Evolutionary conservation across 2,329 filamentous ascomycete species (phyloP).

Genomic region (Fusarium avenaceum): DNA sequence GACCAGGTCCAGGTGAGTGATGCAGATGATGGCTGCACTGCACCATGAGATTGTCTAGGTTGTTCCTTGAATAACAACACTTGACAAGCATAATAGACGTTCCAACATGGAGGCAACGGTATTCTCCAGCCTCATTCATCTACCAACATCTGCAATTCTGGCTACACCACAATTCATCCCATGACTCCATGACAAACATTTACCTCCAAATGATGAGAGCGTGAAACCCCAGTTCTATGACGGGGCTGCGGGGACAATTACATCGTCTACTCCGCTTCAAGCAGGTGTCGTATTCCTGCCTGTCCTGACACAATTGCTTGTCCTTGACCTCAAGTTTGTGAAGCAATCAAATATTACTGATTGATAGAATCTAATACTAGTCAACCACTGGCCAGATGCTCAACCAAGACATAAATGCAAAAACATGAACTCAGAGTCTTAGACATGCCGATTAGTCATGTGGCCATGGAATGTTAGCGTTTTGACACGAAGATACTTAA

Average conservation of each 20-base stretch:
- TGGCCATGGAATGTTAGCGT: slow-evolving; percentile 21
- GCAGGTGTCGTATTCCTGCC: slow-evolving; percentile 21
- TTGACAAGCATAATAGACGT: not conserved
- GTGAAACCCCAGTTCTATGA: slow-evolving; percentile 30
- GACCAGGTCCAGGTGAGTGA: slow-evolving; percentile 17
- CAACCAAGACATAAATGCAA: slow-evolving; percentile 2
- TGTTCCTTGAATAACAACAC: not conserved
- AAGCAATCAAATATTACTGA: slow-evolving; percentile 17
- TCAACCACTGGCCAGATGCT: not conserved
- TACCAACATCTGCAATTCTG: not conserved
- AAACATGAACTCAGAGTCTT: slow-evolving; percentile 1
- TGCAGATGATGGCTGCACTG: slow-evolving; percentile 2
- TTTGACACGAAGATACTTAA: slow-evolving; percentile 9
- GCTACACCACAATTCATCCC: not conserved
- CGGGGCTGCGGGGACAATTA: slow-evolving; percentile 32
- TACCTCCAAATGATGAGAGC: slow-evolving; percentile 18
- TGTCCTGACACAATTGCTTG: slow-evolving; percentile 1
- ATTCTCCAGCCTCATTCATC: slow-evolving; percentile 3
- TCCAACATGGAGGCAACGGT: not conserved
- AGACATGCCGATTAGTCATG: slow-evolving; percentile 8
- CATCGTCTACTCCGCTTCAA: slow-evolving; percentile 24
- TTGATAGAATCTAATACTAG: slow-evolving; percentile 29
- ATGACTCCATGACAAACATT: slow-evolving; percentile 1
- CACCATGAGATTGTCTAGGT: slow-evolving; percentile 6
- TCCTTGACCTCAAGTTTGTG: not conserved